Percentiles rank a stretch among this genome's conserved stretches.
Evolutionary conservation across 257 asterid species (phyloP).

Genomic region (Solanum neorickii): DNA sequence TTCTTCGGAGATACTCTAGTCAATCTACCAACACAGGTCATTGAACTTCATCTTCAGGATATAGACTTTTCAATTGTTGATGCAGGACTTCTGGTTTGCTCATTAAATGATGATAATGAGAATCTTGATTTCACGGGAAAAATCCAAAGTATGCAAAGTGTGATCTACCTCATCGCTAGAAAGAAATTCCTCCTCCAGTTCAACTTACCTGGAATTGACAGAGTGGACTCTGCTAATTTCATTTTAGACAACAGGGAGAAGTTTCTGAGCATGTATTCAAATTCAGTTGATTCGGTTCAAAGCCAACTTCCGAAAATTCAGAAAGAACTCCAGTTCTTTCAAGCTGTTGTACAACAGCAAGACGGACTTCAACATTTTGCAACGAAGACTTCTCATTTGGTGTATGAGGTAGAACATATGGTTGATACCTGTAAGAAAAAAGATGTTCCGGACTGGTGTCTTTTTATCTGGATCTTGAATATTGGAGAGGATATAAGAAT

Average conservation of each 20-base stretch:
- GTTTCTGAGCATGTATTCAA: background rate
- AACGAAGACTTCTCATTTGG: background rate
- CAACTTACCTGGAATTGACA: background rate
- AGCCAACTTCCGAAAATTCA: background rate
- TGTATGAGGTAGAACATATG: background rate
- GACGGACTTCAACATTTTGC: background rate
- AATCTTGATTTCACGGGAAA: background rate
- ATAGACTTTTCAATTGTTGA: background rate
- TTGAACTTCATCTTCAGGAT: background rate
- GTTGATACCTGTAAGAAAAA: constrained; percentile 2
- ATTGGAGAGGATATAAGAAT: background rate
- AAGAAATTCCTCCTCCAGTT: background rate
- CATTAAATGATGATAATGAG: background rate
- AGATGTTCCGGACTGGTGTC: constrained; percentile 10
- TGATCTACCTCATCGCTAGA: background rate
- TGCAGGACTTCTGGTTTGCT: background rate
- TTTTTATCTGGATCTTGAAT: background rate
- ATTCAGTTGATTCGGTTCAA: background rate
- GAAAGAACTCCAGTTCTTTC: background rate
- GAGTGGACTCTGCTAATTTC: background rate
- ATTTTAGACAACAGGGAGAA: background rate
- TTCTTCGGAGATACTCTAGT: background rate
- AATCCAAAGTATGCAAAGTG: background rate
- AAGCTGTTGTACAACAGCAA: background rate
- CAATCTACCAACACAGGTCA: background rate